Evolutionary conservation across 2,329 filamentous ascomycete genomes (phyloP), one percentile per base, ranked within the genome.

Genomic region (Triangularia setosa): DNA sequence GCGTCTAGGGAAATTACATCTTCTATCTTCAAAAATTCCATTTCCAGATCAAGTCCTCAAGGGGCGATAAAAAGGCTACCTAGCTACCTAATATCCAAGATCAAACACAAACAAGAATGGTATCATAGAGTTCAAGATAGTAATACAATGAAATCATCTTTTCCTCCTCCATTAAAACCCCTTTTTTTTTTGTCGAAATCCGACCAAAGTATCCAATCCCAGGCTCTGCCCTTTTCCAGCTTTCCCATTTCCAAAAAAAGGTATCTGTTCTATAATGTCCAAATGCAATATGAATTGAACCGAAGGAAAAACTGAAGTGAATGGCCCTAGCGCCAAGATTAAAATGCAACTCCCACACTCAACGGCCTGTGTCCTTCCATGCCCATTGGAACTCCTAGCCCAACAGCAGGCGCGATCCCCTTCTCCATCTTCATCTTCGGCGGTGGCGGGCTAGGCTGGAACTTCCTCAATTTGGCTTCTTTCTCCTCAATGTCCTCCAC

Each of bases 271-370:
- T 55, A n/a, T 55, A 55, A 16, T 28, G 23, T 24, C 52, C 52
- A 55, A 24, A 28, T 55, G 25, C 21, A 55, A 55, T 18, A 8
- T 8, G 52, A 55, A 59, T 24, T 35, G 57, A 44, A 48, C 11
- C 33, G 9, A n/a, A 60, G 33, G 35, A 60, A 57, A 16, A 30
- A 58, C 9, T 55, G 53, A 30, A 33, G 3, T 58, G 21, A 6
- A 55, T 33, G 11, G 12, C 4, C 40, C n/a, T n/a, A 52, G 12
- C 9, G 1, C 14, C 52, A 28, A n/a, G 21, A 44, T 67, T 63
- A 72, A 52, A 82, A 80, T 2, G 81, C 81, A 66, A 83, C 77
- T 7, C 81, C 81, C 21, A 83, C 80, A 65, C 78, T 80, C 69
- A 73, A 75, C 61, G 77, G 77, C 63, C 76, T 72, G 18, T 72